Evolutionary conservation across 1,284 basidiomycete genomes (phyloP).

Genomic region (Naganishia cerealis): DNA sequence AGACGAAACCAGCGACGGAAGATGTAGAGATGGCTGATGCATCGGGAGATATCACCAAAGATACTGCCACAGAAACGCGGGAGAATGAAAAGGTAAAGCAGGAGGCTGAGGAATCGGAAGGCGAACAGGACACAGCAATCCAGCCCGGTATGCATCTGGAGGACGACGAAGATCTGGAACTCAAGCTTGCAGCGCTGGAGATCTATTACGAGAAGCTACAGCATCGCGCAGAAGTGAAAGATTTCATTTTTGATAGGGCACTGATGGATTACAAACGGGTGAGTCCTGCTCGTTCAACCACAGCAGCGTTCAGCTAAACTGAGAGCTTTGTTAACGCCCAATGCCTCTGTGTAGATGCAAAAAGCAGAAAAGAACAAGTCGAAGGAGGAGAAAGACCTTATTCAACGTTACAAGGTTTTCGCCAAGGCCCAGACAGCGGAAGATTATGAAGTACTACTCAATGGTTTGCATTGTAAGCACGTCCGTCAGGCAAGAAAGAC

Average conservation of each 20-base stretch:
- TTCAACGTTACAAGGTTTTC: slow-evolving; percentile 87
- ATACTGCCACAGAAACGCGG: slow-evolving; percentile 34
- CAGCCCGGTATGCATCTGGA: slow-evolving; percentile 71
- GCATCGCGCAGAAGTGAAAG: slow-evolving; percentile 80
- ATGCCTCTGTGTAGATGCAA: slow-evolving; percentile 65
- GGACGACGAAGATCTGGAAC: slow-evolving; percentile 80
- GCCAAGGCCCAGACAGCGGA: slow-evolving; percentile 85
- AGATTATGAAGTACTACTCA: slow-evolving; percentile 84
- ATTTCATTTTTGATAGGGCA: slow-evolving; percentile 88
- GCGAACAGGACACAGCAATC: slow-evolving; percentile 67
- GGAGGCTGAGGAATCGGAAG: slow-evolving; percentile 66
- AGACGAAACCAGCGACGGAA: slow-evolving; percentile 34
- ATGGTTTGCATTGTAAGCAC: slow-evolving; percentile 80
- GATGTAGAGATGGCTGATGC: slow-evolving; percentile 37
- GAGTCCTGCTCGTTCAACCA: slow-evolving; percentile 37
- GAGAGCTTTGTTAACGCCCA: slow-evolving; percentile 10
- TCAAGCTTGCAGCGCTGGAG: slow-evolving; percentile 86
- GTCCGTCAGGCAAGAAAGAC: not conserved
- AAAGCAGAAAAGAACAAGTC: slow-evolving; percentile 84
- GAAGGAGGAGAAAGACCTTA: slow-evolving; percentile 87
- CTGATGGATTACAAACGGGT: slow-evolving; percentile 93
- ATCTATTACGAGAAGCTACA: slow-evolving; percentile 92
- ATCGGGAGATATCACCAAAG: slow-evolving; percentile 35
- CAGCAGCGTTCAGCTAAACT: slow-evolving; percentile 1
- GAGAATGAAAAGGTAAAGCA: slow-evolving; percentile 45